A percentile compares a stretch with the other conserved stretches of the same genome.
Evolutionary conservation across 1,284 basidiomycete species (phyloP).

Genomic region (Pseudozyma hubeiensis): DNA sequence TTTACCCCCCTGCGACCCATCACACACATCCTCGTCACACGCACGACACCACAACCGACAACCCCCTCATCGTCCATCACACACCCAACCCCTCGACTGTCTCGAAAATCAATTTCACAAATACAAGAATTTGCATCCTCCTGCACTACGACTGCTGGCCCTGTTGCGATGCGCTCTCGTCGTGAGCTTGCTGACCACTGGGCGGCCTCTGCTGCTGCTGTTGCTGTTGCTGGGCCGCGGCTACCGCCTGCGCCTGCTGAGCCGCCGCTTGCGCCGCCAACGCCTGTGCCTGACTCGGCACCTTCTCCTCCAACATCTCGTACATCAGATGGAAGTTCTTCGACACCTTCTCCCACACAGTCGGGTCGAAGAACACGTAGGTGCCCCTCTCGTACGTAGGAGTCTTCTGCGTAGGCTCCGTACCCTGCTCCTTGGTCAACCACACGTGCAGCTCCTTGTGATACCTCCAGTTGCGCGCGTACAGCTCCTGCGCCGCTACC

Average conservation of each 20-base stretch:
- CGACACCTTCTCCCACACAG: constrained; percentile 83
- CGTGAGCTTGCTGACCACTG: background rate
- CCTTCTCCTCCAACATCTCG: constrained; percentile 85
- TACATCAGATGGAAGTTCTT: constrained; percentile 84
- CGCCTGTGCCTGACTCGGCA: constrained; percentile 50
- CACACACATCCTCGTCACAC: no score
- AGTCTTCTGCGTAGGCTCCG: constrained; percentile 84
- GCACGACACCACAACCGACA: no score
- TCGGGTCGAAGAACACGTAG: constrained; percentile 92
- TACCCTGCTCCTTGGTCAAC: constrained; percentile 92
- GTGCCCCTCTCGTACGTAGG: constrained; percentile 87
- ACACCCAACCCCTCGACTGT: no score
- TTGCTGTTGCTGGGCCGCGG: constrained; percentile 31
- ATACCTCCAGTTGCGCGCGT: constrained; percentile 96
- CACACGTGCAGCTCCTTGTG: constrained; percentile 94
- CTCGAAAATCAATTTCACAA: no score
- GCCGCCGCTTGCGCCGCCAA: constrained; percentile 45
- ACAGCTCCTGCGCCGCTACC: constrained; percentile 94
- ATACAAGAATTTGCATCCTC: no score
- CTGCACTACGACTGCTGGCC: background rate
- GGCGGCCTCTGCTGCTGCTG: constrained; percentile 21
- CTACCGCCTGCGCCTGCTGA: constrained; percentile 37
- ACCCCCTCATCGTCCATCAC: no score
- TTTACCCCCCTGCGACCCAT: no score
- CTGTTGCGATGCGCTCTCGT: background rate